These are phyloP conservation scores for Pseudocercospora pini-densiflorae DNA, from an alignment of 2,329 filamentous ascomycete species.

Conservation along the genomic window DNA sequence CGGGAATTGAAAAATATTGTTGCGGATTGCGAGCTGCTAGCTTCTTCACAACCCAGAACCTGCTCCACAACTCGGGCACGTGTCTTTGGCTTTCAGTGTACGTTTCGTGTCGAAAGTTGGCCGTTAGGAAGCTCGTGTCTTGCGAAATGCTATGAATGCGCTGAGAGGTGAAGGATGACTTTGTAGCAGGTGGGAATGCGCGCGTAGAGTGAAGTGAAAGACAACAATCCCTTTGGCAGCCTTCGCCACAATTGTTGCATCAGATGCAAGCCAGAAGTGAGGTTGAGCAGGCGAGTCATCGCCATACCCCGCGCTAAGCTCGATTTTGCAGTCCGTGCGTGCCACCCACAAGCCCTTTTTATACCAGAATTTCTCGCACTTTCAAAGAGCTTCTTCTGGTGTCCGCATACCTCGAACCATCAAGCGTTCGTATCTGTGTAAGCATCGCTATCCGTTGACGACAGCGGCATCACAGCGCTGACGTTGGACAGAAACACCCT, in stretches of 20 bases:
- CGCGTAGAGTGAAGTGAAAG: no score
- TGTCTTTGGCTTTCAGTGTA: background rate
- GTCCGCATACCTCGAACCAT: constrained; percentile 37
- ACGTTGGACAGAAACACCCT: no score
- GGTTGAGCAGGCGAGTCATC: no score
- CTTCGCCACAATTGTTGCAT: background rate
- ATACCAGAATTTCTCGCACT: no score
- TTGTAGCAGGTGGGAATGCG: background rate
- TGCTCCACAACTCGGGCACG: background rate
- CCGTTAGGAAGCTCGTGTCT: no score
- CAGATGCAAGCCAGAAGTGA: background rate
- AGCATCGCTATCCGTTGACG: background rate
- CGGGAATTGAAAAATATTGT: background rate
- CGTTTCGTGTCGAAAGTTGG: background rate
- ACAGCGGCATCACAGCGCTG: background rate
- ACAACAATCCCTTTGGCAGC: background rate
- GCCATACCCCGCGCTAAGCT: no score
- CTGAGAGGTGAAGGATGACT: no score
- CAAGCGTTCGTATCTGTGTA: constrained; percentile 32
- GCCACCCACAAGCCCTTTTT: no score
- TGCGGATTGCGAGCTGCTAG: background rate
- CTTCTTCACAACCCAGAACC: background rate
- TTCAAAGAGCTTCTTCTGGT: no score
- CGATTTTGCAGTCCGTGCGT: no score
- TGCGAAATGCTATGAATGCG: no score